Evolutionary conservation across 1,284 basidiomycete genomes (phyloP), one percentile per base, ranked within the genome.

Genomic region (Ustilago shanxiensis): DNA sequence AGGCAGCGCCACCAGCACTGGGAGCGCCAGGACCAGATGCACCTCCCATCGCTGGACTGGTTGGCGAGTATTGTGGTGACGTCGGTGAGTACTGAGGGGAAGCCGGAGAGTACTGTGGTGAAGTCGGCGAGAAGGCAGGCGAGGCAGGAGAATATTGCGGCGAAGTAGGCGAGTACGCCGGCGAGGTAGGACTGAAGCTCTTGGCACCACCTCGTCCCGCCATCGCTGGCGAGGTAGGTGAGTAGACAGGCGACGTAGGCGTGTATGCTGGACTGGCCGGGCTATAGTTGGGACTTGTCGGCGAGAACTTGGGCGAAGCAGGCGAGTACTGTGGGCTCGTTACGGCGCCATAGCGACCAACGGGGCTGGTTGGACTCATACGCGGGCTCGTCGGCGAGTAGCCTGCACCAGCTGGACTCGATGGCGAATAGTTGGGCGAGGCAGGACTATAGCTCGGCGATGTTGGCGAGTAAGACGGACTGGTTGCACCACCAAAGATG

Each of bases 111-210:
- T 86, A 83, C 45, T 81, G 75, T 9, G 87, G 87, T 77, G 93
- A 94, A 2, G 94, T 93, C 0, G 94, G 94, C 2, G 94, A 95
- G 84, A 94, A 95, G 18, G 91, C 91, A 7, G 78, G 81, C 49
- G 81, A 83, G 10, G 81, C 80, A 10, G 81, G 81, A 45, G 79
- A 81, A 49, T 83, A 83, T 59, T 76, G 78, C 20, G 82, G 82
- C 29, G 82, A 83, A 1, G 79, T 79, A 11, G 85, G 84, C 35
- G 80, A 82, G 63, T 84, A 86, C 41, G 72, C 63, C 0, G 83
- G 83, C 47, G 78, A 79, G 2, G 79, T 56, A 6, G 77, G 75
- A 41, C 67, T 69, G 67, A 75, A 79, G n/a, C 64, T 66, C 73
- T 74, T 77, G 66, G 72, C 66, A 18, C 66, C 73, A 8, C 67